Percentiles rank a stretch among this genome's conserved stretches.
These are phyloP conservation scores for Aspergillus transmontanensis DNA, from an alignment of 2,329 filamentous ascomycete genomes.

Conservation along the genomic window DNA sequence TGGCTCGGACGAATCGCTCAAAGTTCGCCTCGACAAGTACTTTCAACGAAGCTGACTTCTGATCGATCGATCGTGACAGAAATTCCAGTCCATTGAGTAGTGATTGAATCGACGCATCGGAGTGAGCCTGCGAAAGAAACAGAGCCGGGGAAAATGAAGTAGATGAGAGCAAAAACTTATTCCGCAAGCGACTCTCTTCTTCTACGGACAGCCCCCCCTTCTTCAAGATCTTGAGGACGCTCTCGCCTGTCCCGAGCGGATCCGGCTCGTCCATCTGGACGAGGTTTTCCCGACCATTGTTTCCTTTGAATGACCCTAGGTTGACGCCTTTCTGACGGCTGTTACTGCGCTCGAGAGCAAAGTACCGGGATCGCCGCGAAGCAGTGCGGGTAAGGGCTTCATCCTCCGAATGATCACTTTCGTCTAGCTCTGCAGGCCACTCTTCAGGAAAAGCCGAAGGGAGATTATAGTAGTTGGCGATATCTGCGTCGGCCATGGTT, in stretches of 20 bases:
- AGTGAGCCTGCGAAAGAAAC: constrained; percentile 90
- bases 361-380: constrained; percentile 71
- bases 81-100: constrained; percentile 81
- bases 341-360: constrained; percentile 76
- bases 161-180: constrained; percentile 91
- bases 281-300: constrained; percentile 71
- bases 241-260: constrained; percentile 83
- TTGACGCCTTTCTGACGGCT: constrained; percentile 68
- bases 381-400: constrained; percentile 40
- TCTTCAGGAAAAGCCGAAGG: constrained; percentile 74
- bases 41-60: constrained; percentile 96
- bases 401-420: constrained; percentile 67
- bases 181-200: constrained; percentile 78
- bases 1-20: constrained; percentile 94
- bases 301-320: constrained; percentile 68
- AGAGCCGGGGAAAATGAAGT: constrained; percentile 91
- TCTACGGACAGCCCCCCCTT: constrained; percentile 78
- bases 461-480: constrained; percentile 90
- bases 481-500: constrained; percentile 70
- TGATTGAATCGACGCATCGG: constrained; percentile 77
- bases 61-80: constrained; percentile 88
- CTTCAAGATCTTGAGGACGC: constrained; percentile 79
- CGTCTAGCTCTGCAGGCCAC: constrained; percentile 84
- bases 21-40: constrained; percentile 97
- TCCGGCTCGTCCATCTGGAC: constrained; percentile 92